Evolutionary conservation across 805 yeast species (phyloP), one percentile per base, ranked within the genome.

Genomic region (Lipomyces starkeyi): DNA sequence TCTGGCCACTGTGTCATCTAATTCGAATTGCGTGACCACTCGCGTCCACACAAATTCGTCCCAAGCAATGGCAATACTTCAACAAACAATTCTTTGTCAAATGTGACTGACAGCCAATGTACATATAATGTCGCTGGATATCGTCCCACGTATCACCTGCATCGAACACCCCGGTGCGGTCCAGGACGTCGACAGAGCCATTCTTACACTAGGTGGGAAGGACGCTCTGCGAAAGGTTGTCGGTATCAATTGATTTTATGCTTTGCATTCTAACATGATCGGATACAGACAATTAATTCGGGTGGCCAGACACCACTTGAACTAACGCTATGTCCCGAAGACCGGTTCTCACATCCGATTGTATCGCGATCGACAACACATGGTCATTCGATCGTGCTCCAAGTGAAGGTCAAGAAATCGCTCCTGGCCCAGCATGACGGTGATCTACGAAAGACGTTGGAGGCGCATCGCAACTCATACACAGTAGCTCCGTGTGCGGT

Each of bases 401-500:
- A 77, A 54, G 72, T 81, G 13, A 71, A 69, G 37, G 60, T 81
- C 20, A 78, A 82, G 17, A 71, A 70, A 40, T 65, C 72, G 47
- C 70, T 67, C 35, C 71, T 75, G 1, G 77, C 73, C 3, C 64
- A 66, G 59, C 74, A 76, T 40, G 62, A 66, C 11, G 80, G 79
- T 2, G 76, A 93, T 75, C 79, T 85, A 0, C 84, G 83, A 22
- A 83, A 82, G 60, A 97, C 97, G 0, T 77, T 93, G 11, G 77
- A 78, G 5, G 85, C 89, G 87, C 84, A 94, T 3, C 81, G 83
- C 61, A 73, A 73, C 34, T 43, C 80, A 86, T 25, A 73, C 83
- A 78, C 78, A 29, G 83, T 85, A 1, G 82, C 82, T 58, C 94
- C 97, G 0, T 83, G 85, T 3, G 93, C 89, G 0, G 84, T 91